Evolutionary conservation across 345 rosid species (phyloP), one percentile per base, ranked within the genome.

Genomic region (Arabidopsis arenosa): DNA sequence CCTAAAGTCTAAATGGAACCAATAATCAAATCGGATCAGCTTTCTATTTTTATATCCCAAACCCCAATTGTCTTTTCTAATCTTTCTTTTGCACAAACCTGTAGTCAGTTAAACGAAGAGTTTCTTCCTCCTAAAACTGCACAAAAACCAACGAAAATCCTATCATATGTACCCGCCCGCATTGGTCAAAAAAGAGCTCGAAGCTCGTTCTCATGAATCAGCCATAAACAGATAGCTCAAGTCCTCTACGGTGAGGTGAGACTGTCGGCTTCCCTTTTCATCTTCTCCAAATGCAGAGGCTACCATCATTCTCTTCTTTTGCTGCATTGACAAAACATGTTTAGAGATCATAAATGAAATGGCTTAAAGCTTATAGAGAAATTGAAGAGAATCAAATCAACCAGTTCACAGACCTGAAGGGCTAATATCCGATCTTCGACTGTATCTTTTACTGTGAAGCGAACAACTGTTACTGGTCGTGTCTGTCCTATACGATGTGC

Each of bases 401-500:
- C 62, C 7, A 63, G 30, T 32, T 10, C 35, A 60, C 63, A 58
- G 83, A 89, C 98, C 95, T 92, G 96, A 69, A 94, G 86, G 7
- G 92, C 96, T 72, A 90, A 85, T 65, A 90, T 94, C 9, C 96
- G 93, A 89, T 94, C 98, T 77, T 92, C 93, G 26, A 92, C 95
- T 41, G 98, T 94, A 78, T 90, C 88, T 82, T 88, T 89, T 32
- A 89, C 96, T 40, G 97, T 94, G 73, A 94, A 86, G 23, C 97
- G 87, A 64, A 86, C 85, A 51, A 94, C 98, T 7, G 86, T 86
- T 18, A 94, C 96, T 23, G 91, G 89, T 57, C 97, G 89, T 57
- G 96, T 92, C 87, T 94, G 97, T 66, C 98, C 97, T 52, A 92
- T 94, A 10, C 93, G 97, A 85, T 94, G 98, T 43, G 98, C 98